phyloP scores from a whole-genome alignment of 179 eudicot genomes.

The Heliamphora pulchella region DNA sequence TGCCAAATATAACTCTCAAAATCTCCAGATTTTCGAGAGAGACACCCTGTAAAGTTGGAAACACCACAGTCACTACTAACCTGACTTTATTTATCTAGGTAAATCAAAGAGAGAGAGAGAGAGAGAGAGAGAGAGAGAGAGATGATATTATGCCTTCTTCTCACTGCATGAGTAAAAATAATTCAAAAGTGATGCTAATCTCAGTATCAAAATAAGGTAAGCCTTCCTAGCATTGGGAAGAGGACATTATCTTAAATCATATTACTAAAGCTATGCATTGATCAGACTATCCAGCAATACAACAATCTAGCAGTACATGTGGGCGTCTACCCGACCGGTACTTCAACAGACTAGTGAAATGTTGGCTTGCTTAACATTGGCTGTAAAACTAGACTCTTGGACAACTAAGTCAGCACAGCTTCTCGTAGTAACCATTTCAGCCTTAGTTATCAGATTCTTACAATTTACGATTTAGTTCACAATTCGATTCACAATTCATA shows the following conservation, averaged over 20 bases:
- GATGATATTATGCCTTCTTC: neutral
- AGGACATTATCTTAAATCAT: neutral
- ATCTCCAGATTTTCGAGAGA: conserved; percentile 73
- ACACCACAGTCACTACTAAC: neutral
- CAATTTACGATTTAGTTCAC: no score
- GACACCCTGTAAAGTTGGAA: conserved; percentile 47
- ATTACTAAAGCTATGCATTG: neutral
- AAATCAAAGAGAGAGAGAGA: no score
- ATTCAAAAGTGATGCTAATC: no score
- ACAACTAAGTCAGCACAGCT: no score
- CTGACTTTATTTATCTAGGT: neutral
- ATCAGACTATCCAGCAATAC: neutral
- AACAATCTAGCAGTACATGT: neutral
- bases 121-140: neutral
- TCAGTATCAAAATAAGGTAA: neutral
- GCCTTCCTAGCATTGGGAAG: neutral
- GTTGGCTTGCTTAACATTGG: neutral
- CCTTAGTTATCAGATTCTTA: no score
- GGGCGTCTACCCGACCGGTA: neutral
- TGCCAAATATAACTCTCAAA: conserved; percentile 87
- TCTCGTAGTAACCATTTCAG: no score
- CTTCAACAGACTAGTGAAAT: neutral
- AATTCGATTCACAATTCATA: no score
- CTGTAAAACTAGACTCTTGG: neutral
- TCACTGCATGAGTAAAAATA: no score